phyloP scores from a whole-genome alignment of 805 yeast genomes.

The Ogataea pini region DNA sequence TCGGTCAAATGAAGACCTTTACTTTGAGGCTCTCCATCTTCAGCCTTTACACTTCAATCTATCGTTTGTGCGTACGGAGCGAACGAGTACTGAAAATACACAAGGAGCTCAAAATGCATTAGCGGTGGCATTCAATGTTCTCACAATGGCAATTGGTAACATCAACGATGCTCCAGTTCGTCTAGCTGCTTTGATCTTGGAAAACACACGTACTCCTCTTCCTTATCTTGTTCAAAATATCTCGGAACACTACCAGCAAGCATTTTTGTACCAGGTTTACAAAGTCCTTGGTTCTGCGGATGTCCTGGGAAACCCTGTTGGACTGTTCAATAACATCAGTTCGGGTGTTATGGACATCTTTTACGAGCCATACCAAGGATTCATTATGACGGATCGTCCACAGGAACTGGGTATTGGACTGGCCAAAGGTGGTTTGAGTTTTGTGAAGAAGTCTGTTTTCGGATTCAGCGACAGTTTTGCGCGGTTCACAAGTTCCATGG shows the following conservation, averaged over 20 bases:
- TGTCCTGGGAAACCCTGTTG: slow-evolving; percentile 95
- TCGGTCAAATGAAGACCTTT: slow-evolving; percentile 64
- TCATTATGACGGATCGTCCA: slow-evolving; percentile 90
- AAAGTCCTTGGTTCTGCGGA: slow-evolving; percentile 96
- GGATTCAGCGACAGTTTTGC: slow-evolving; percentile 94
- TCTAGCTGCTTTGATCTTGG: slow-evolving; percentile 82
- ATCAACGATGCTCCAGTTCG: slow-evolving; percentile 95
- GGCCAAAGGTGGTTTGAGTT: slow-evolving; percentile 95
- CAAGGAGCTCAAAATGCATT: slow-evolving; percentile 61
- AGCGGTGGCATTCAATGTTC: slow-evolving; percentile 75
- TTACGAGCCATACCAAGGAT: slow-evolving; percentile 97
- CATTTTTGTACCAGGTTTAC: slow-evolving; percentile 87
- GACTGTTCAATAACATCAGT: slow-evolving; percentile 86
- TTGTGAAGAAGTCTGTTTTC: slow-evolving; percentile 90
- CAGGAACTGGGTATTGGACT: slow-evolving; percentile 93
- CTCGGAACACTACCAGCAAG: slow-evolving; percentile 86
- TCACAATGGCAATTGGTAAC: slow-evolving; percentile 96
- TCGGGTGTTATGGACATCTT: slow-evolving; percentile 96
- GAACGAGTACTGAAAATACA: slow-evolving; percentile 63
- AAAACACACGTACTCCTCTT: slow-evolving; percentile 84
- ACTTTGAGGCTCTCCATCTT: slow-evolving; percentile 87
- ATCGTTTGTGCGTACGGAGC: slow-evolving; percentile 88
- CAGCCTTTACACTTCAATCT: slow-evolving; percentile 89
- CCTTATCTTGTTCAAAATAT: slow-evolving; percentile 70
- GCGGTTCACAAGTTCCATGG: slow-evolving; percentile 88